Conservation (phyloP, 306 rosid species). For the Medicago truncatula region DNA sequence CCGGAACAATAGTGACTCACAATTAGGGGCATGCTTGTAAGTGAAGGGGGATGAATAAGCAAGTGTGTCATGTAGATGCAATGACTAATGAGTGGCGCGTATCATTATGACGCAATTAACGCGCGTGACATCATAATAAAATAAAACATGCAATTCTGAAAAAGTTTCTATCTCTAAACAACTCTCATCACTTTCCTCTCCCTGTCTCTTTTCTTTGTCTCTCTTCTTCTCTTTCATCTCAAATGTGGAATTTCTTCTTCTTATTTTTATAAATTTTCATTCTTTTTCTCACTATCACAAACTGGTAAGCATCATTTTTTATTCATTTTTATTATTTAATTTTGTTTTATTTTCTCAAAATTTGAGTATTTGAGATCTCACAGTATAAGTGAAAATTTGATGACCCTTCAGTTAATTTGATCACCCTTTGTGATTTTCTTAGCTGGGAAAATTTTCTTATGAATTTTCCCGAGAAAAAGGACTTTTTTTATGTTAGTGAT, state of each 20-base stretch:
- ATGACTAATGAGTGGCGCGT: constrained; percentile 1
- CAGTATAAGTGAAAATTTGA: neutral
- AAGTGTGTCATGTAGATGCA: neutral
- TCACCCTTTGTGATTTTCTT: constrained; percentile 10
- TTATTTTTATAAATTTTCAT: constrained; percentile 29
- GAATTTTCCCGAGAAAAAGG: neutral
- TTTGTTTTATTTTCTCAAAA: constrained; percentile 30
- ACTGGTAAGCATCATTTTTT: constrained; percentile 49
- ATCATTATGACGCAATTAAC: neutral
- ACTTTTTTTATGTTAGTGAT: neutral
- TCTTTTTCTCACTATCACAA: constrained; percentile 35
- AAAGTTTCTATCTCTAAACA: constrained; percentile 33
- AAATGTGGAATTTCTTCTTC: constrained; percentile 59
- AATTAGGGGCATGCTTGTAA: neutral
- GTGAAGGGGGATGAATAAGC: neutral
- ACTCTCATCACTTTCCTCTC: constrained; percentile 13
- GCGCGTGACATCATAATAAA: neutral
- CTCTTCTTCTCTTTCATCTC: constrained; percentile 44
- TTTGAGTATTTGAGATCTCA: constrained; percentile 53
- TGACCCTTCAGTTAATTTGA: constrained; percentile 4
- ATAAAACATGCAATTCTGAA: constrained; percentile 1
- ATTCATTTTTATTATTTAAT: neutral
- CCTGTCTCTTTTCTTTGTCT: constrained; percentile 25
- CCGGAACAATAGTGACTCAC: no score
- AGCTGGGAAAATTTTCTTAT: neutral